Base-by-base conservation (phyloP, 306 rosid genomes). In the Fagus sylvatica region DNA sequence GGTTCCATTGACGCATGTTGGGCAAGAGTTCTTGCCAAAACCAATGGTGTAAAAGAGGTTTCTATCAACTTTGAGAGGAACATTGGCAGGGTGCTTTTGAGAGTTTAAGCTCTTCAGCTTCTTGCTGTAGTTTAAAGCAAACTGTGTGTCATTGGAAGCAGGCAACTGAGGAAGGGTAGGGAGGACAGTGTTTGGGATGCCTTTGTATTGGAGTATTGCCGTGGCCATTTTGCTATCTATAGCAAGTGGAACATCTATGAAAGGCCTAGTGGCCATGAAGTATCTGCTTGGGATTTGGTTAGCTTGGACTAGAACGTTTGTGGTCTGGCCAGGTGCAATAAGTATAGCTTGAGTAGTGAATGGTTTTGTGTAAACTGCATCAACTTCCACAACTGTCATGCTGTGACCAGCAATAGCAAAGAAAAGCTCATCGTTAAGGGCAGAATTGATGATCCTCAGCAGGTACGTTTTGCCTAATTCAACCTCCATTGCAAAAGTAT, bases 271-370 rank as follows among this genome's bases (percentile, higher is more conserved):
- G 5, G 88, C 89, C 81, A 93, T 84, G 85, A 93, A 93, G 76
- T 89, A 93, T 80, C 97, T 86, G 6, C 86, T 66, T 16, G 91
- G 82, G 1, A 78, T 79, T 81, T 91, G 84, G 79, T 89, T 88
- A 59, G 98, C 88, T 75, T 84, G 79, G 37, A 91, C 84, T n/a
- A 93, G 32, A 67, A 91, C 97, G 61, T 91, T 91, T 81, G 98
- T 93, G 76, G 98, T 93, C 76, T 93, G 98, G 17, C 98, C 98
- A 61, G 98, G 97, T 51, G 87, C 97, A 37, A 91, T 88, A 68
- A 89, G 74, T 55, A 93, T 88, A 5, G 98, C 86, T 69, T 69
- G 74, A n/a, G 97, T 91, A 48, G 84, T 78, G 88, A 91, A 91
- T 69, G 94, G 94, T 74, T 91, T 93, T 68, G 91, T 91, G 83